Percentiles rank a stretch among this genome's conserved stretches.
phyloP scores from a whole-genome alignment of 1,284 basidiomycete species.

The Stygiomarasmius scandens region DNA sequence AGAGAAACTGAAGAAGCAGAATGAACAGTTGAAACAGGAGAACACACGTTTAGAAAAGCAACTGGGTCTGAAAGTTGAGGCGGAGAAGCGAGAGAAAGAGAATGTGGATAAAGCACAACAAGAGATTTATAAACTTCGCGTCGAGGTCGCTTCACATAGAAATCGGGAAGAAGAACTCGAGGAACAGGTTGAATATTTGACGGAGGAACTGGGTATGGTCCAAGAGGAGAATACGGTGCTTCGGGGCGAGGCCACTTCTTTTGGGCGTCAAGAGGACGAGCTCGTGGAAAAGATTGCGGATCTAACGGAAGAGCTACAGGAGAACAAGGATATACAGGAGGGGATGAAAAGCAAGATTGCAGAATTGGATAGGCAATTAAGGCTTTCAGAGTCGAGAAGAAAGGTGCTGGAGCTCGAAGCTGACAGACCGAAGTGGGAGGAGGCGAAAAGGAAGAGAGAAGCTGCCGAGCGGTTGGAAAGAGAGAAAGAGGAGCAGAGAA shows the following conservation, averaged over 20 bases:
- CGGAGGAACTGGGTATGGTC: no score
- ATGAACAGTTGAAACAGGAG: neutral
- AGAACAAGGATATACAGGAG: neutral
- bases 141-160: no score
- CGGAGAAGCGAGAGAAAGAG: no score
- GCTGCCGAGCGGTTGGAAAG: neutral
- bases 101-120: no score
- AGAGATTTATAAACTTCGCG: no score
- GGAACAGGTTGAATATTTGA: no score
- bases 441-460: neutral
- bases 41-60: neutral
- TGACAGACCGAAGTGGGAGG: neutral
- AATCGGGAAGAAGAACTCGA: no score
- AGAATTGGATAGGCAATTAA: neutral
- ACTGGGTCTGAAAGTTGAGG: no score
- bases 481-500: neutral
- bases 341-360: neutral
- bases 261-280: no score
- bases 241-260: neutral
- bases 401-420: neutral
- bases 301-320: neutral
- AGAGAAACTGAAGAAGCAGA: conserved; percentile 1
- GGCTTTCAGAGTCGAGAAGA: no score
- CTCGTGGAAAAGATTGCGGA: no score
- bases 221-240: no score